Conservation (phyloP, 83 land plant genomes). For the Picea abies region DNA sequence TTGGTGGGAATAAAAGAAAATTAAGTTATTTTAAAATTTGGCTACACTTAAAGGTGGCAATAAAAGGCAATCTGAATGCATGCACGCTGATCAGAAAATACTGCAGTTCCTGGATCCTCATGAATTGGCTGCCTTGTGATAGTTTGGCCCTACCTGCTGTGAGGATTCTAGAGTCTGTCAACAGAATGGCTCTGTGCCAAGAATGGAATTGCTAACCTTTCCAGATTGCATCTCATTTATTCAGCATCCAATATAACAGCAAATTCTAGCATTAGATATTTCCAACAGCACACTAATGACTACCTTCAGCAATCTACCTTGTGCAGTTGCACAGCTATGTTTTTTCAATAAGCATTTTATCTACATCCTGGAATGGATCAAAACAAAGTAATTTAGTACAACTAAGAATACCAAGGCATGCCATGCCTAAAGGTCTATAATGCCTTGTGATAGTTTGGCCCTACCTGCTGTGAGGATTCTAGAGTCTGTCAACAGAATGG, state of each 20-base stretch:
- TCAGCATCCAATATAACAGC: neutral
- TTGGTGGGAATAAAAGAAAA: neutral
- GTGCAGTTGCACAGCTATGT: neutral
- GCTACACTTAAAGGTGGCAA: neutral
- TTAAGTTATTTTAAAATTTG: too few species aligned
- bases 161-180: neutral
- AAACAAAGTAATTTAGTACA: neutral
- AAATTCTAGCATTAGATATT: slow-evolving; percentile 1
- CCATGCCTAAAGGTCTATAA: neutral
- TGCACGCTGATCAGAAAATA: neutral
- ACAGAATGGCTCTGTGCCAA: neutral
- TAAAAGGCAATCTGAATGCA: neutral
- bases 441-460: neutral
- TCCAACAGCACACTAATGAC: neutral
- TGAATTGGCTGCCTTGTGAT: neutral
- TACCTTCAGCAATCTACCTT: neutral
- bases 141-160: neutral
- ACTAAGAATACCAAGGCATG: neutral
- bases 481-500: neutral
- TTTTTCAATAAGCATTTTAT: neutral
- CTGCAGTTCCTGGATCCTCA: neutral
- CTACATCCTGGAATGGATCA: too few species aligned
- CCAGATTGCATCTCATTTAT: neutral
- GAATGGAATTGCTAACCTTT: neutral
- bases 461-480: neutral